Evolutionary conservation across 192 early-diverging fungal genomes (phyloP).

Genomic region (Pilobolus umbonatus): DNA sequence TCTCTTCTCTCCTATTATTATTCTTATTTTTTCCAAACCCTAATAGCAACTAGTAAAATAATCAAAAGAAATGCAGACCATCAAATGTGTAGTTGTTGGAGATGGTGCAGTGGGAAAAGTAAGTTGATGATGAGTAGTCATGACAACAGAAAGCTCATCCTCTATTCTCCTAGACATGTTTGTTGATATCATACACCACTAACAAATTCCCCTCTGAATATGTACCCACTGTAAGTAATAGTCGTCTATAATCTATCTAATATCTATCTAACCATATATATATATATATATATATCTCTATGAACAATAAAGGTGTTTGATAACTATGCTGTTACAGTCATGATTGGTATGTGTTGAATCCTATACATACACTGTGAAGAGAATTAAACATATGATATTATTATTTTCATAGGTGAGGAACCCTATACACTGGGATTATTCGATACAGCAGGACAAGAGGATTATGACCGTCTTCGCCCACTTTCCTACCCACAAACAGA

Average conservation of each 20-base stretch:
- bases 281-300: slow-evolving; percentile 9
- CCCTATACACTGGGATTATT: slow-evolving; percentile 93
- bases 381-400: neutral
- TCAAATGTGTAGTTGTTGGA: slow-evolving; percentile 79
- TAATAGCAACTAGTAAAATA: neutral
- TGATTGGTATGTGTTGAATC: slow-evolving; percentile 66
- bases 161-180: slow-evolving; percentile 66
- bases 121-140: slow-evolving; percentile 14
- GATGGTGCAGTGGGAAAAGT: slow-evolving; percentile 76
- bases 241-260: neutral
- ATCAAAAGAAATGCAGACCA: slow-evolving; percentile 59
- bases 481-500: slow-evolving; percentile 95
- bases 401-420: slow-evolving; percentile 55
- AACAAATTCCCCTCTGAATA: slow-evolving; percentile 97
- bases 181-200: slow-evolving; percentile 94
- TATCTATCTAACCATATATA: neutral
- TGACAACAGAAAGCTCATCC: neutral
- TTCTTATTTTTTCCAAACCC: neutral
- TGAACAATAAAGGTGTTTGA: slow-evolving; percentile 88
- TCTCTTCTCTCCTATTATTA: neutral
- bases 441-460: slow-evolving; percentile 96
- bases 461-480: slow-evolving; percentile 91
- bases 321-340: slow-evolving; percentile 98
- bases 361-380: neutral
- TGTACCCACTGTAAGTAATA: slow-evolving; percentile 80